phyloP scores from a whole-genome alignment of 169 alveolate species.

The Eimeria tenella region DNA sequence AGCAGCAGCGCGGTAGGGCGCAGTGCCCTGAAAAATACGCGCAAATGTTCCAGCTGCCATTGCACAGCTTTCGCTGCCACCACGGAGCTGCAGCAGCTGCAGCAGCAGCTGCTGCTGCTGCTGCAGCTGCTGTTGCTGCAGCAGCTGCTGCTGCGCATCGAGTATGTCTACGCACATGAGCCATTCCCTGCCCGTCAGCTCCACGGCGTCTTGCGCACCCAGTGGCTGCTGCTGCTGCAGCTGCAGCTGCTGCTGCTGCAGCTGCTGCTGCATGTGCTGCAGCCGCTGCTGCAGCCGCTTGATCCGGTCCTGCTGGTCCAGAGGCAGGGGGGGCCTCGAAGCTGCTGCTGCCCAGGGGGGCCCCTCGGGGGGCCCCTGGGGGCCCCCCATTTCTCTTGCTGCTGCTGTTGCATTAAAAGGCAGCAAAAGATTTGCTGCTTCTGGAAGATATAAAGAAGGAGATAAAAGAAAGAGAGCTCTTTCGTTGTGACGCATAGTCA shows the following conservation, averaged over 20 bases:
- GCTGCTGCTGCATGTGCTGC: not conserved
- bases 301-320: not conserved
- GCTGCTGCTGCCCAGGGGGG: no score
- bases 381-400: not conserved
- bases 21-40: not conserved
- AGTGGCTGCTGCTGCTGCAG: not conserved
- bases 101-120: not conserved
- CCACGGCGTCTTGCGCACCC: not conserved
- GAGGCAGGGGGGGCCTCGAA: not conserved
- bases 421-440: not conserved
- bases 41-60: no score
- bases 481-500: conserved; percentile 35
- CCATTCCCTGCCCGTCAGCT: conserved; percentile 22
- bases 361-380: no score
- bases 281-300: conserved; percentile 17
- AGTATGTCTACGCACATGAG: not conserved
- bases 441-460: not conserved
- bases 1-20: not conserved
- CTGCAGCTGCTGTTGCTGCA: not conserved
- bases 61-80: no score
- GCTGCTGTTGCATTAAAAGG: not conserved
- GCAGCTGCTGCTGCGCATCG: not conserved
- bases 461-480: not conserved
- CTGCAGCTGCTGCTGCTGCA: not conserved
- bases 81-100: no score